These are phyloP conservation scores for Omphalotus guepiniiformis DNA, from an alignment of 768 basidiomycete genomes.

Conservation along the genomic window DNA sequence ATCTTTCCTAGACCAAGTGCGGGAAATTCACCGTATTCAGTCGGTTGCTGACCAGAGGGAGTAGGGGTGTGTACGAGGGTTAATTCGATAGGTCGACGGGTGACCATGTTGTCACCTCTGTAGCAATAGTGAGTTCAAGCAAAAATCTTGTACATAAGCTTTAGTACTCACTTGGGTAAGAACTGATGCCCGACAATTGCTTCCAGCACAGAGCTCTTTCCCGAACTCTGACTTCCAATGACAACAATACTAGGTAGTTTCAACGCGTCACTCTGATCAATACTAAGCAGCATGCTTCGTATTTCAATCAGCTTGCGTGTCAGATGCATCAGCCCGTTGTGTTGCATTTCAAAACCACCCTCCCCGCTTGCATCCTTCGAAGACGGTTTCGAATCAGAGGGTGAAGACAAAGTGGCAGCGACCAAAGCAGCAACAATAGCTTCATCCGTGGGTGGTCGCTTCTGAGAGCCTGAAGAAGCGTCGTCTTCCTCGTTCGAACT, in stretches of 20 bases:
- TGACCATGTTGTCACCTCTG: constrained; percentile 99
- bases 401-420: constrained; percentile 75
- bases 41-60: constrained; percentile 46
- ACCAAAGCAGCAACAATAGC: constrained; percentile 70
- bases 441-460: constrained; percentile 51
- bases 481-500: constrained; percentile 28
- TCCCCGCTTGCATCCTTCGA: constrained; percentile 23
- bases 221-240: constrained; percentile 96
- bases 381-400: constrained; percentile 59
- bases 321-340: constrained; percentile 88
- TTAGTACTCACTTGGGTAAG: constrained; percentile 80
- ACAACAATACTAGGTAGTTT: constrained; percentile 98
- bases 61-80: constrained; percentile 91
- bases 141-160: neutral
- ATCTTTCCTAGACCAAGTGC: constrained; percentile 85
- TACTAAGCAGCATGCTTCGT: constrained; percentile 87
- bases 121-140: neutral
- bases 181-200: constrained; percentile 98
- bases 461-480: constrained; percentile 31
- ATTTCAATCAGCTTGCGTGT: constrained; percentile 97
- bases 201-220: constrained; percentile 96
- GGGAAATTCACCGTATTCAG: constrained; percentile 94
- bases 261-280: constrained; percentile 92
- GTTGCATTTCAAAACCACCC: constrained; percentile 40
- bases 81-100: constrained; percentile 94